Evolutionary conservation across 73 alveolate species (phyloP).

Genomic region (Urostyla sp.): DNA sequence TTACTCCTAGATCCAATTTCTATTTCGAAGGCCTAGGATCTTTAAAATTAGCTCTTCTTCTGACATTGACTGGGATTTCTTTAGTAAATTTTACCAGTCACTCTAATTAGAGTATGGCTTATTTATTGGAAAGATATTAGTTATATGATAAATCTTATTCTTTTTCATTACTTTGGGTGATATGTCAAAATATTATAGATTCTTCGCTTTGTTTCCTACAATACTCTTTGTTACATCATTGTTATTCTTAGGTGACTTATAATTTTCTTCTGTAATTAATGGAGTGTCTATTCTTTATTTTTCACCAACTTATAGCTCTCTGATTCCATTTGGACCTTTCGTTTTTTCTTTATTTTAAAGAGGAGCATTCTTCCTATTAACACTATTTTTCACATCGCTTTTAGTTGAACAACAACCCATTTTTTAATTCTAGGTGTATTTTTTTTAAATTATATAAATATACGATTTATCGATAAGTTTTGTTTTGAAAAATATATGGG

Average conservation of each 20-base stretch:
- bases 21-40: constrained; percentile 17
- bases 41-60: constrained; percentile 30
- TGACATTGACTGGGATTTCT: background rate
- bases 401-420: constrained; percentile 53
- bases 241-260: background rate
- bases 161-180: constrained; percentile 30
- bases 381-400: background rate
- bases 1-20: constrained; percentile 62
- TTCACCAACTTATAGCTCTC: background rate
- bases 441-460: no score
- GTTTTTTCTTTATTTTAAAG: background rate
- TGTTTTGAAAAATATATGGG: no score
- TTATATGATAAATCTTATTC: constrained; percentile 23
- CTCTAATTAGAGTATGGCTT: constrained; percentile 30
- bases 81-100: constrained; percentile 47
- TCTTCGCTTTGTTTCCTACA: background rate
- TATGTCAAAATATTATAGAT: constrained; percentile 31
- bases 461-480: no score
- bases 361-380: background rate
- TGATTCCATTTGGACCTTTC: background rate
- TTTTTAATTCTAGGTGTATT: background rate
- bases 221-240: background rate
- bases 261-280: constrained; percentile 24
- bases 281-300: constrained; percentile 42
- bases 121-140: constrained; percentile 18